phyloP scores from a whole-genome alignment of 2,329 filamentous ascomycete species.

The Cladosporium sp. region DNA sequence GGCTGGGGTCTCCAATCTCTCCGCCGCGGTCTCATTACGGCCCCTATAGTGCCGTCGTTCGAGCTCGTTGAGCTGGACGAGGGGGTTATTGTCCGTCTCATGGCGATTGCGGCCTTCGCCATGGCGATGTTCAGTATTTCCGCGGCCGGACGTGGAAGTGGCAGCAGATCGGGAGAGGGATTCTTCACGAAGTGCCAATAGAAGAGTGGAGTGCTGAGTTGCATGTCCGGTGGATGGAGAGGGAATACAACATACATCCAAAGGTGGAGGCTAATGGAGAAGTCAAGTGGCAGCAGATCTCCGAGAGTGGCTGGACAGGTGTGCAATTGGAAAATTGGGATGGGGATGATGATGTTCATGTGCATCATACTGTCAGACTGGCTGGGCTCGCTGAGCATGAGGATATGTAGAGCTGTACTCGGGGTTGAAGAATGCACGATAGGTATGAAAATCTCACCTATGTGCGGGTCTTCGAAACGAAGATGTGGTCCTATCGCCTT shows the following conservation, averaged over 20 bases:
- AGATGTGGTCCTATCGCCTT: too few relatives aligned
- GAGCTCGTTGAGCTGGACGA: conserved; percentile 8
- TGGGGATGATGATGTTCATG: not conserved
- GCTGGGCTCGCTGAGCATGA: not conserved
- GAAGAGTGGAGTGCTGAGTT: conserved; percentile 6
- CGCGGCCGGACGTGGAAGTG: conserved; percentile 7
- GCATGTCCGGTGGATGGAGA: not conserved
- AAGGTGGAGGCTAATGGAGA: not conserved
- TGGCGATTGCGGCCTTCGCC: conserved; percentile 12
- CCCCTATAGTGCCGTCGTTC: conserved; percentile 2
- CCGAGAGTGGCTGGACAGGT: not conserved
- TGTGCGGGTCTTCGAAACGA: too few relatives aligned
- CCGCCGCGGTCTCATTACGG: not conserved
- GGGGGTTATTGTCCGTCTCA: conserved; percentile 1
- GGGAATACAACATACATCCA: not conserved
- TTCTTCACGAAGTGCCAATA: conserved; percentile 8
- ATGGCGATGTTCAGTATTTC: conserved; percentile 8
- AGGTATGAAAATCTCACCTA: too few relatives aligned
- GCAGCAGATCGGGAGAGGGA: conserved; percentile 6
- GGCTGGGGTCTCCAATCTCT: not conserved
- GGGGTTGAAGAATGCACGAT: too few relatives aligned
- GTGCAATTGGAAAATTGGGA: not conserved
- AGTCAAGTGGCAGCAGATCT: not conserved
- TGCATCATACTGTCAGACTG: not conserved
- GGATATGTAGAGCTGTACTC: not conserved